Conservation (phyloP, 345 rosid genomes). For the Aquilaria sinensis region DNA sequence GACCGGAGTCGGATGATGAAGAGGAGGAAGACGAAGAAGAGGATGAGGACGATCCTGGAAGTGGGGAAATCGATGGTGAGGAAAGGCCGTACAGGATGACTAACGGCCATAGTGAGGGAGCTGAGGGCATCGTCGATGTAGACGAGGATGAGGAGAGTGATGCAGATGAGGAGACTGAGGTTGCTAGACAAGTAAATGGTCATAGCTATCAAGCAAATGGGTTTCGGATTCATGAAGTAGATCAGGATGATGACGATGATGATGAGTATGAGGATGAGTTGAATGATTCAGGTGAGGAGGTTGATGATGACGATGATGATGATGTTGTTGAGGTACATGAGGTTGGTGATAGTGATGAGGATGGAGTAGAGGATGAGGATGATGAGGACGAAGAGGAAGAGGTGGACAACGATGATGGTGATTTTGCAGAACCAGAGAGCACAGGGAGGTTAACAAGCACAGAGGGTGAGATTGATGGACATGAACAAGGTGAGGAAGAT, state of each 20-base stretch:
- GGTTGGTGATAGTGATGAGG: constrained; percentile 38
- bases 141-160: constrained; percentile 73
- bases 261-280: constrained; percentile 20
- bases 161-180: constrained; percentile 60
- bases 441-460: constrained; percentile 36
- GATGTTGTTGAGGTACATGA: constrained; percentile 48
- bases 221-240: constrained; percentile 29
- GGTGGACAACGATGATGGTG: constrained; percentile 54
- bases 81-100: constrained; percentile 32
- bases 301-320: constrained; percentile 38
- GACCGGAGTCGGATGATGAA: constrained; percentile 74
- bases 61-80: constrained; percentile 62
- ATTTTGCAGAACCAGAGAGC: constrained; percentile 32
- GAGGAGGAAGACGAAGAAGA: constrained; percentile 61
- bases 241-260: constrained; percentile 37
- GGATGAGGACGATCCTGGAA: constrained; percentile 67
- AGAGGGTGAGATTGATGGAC: constrained; percentile 74
- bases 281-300: constrained; percentile 38
- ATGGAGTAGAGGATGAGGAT: constrained; percentile 32
- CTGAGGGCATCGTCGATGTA: constrained; percentile 47
- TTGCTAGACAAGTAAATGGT: constrained; percentile 29
- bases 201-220: constrained; percentile 33
- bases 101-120: constrained; percentile 50
- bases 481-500: constrained; percentile 71
- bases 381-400: constrained; percentile 44